Evolutionary conservation across 176 grass and related monocot genomes (phyloP).

Genomic region (Neostapfia colusana): DNA sequence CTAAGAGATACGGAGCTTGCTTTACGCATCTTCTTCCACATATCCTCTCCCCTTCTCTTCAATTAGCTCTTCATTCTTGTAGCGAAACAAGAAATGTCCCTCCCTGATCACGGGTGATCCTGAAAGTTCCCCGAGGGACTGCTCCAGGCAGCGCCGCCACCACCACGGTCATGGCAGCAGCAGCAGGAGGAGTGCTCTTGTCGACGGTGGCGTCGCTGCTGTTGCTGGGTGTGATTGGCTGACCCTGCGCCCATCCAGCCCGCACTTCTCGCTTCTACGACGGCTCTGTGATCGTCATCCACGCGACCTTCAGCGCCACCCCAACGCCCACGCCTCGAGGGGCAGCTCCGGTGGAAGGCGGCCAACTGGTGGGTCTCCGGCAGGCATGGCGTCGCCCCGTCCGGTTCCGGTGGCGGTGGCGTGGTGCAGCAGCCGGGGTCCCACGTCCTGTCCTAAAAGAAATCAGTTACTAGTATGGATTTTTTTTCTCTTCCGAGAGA

Average conservation of each 20-base stretch:
- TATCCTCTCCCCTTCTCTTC: neutral
- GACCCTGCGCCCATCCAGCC: conserved; percentile 56
- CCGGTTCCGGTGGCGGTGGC: conserved; percentile 35
- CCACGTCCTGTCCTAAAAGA: too few species aligned
- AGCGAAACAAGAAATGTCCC: conserved; percentile 11
- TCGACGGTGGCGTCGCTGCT: conserved; percentile 41
- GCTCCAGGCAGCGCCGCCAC: conserved; percentile 49
- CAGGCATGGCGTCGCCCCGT: conserved; percentile 46
- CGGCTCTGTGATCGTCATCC: conserved; percentile 30
- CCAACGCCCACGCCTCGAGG: conserved; percentile 64
- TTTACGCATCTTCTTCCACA: neutral
- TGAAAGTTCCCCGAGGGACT: conserved; percentile 36
- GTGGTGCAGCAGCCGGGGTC: conserved; percentile 13
- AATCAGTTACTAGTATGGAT: too few species aligned
- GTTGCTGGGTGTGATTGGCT: conserved; percentile 61
- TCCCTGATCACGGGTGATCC: conserved; percentile 52
- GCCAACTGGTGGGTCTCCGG: conserved; percentile 65
- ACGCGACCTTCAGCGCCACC: conserved; percentile 61
- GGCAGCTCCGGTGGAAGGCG: conserved; percentile 73
- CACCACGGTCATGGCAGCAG: too few species aligned
- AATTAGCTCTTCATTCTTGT: too few species aligned
- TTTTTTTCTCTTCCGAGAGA: too few species aligned
- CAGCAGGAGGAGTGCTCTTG: neutral
- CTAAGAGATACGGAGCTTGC: neutral
- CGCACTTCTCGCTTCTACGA: conserved; percentile 56